Conservation (phyloP, 768 basidiomycete genomes). For the Lanmaoa pseudosensibilis region DNA sequence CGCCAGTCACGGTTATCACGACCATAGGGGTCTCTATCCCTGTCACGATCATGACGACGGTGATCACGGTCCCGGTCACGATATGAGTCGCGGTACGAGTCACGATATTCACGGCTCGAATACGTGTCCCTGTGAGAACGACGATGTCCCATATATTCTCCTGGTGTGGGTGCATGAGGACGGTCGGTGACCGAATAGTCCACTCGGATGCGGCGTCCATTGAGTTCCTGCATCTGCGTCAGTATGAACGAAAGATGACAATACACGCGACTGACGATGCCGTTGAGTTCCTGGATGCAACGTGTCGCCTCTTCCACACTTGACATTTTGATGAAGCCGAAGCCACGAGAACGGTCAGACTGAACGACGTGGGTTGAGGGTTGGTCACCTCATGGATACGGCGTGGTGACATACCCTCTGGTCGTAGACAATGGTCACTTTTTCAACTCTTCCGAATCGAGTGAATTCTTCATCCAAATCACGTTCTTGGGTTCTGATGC, state of each 20-base stretch:
- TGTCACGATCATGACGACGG: conserved; percentile 43
- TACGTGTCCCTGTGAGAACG: conserved; percentile 53
- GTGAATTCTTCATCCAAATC: conserved; percentile 95
- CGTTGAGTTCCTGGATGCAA: conserved; percentile 90
- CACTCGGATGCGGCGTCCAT: conserved; percentile 94
- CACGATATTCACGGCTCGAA: conserved; percentile 45
- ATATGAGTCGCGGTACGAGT: conserved; percentile 44
- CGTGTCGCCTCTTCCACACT: conserved; percentile 82
- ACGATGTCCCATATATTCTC: conserved; percentile 95
- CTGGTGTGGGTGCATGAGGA: conserved; percentile 94
- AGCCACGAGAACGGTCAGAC: conserved; percentile 96
- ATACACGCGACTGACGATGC: conserved; percentile 59
- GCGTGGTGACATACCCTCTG: conserved; percentile 66
- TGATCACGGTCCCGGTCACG: conserved; percentile 50
- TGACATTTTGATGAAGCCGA: conserved; percentile 96
- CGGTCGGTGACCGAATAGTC: conserved; percentile 94
- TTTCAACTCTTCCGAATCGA: conserved; percentile 86
- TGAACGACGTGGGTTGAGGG: conserved; percentile 34
- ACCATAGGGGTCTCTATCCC: conserved; percentile 63
- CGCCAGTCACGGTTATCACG: conserved; percentile 76
- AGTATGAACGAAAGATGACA: background rate
- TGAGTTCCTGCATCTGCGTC: conserved; percentile 65
- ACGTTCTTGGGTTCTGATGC: conserved; percentile 89
- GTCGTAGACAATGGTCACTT: conserved; percentile 96
- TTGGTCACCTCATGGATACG: background rate